Evolutionary conservation across 805 yeast species (phyloP).

Genomic region (Ogataea sp.): DNA sequence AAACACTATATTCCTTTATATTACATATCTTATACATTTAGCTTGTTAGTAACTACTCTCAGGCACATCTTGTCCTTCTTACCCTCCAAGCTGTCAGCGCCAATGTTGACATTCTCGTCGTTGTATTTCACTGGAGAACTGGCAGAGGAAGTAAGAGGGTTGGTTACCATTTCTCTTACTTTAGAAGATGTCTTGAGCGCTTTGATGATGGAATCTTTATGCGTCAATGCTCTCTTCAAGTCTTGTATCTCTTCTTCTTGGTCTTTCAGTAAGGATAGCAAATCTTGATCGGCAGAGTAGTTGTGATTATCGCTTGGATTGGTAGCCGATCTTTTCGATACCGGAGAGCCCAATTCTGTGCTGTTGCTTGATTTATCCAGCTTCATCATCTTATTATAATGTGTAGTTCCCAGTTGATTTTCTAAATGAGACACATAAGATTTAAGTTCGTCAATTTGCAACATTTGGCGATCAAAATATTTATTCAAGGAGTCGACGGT

Average conservation of each 20-base stretch:
- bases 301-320: no score
- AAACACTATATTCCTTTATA: no score
- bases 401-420: conserved; percentile 31
- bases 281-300: neutral
- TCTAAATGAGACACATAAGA: conserved; percentile 56
- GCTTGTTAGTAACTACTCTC: neutral
- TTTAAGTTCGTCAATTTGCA: conserved; percentile 51
- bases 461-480: conserved; percentile 35
- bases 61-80: neutral
- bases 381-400: conserved; percentile 1
- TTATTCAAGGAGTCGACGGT: conserved; percentile 39
- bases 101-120: neutral
- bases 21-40: no score
- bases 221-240: conserved; percentile 51
- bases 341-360: no score
- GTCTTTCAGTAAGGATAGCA: conserved; percentile 34
- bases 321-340: no score
- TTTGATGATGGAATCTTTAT: conserved; percentile 72
- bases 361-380: neutral
- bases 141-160: neutral
- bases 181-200: conserved; percentile 62
- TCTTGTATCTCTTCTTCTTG: conserved; percentile 64
- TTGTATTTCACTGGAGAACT: neutral
- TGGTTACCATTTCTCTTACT: conserved; percentile 35
- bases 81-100: no score